Evolutionary conservation across 1,284 basidiomycete species (phyloP), one percentile per base, ranked within the genome.

Genomic region (Ustilago curta): DNA sequence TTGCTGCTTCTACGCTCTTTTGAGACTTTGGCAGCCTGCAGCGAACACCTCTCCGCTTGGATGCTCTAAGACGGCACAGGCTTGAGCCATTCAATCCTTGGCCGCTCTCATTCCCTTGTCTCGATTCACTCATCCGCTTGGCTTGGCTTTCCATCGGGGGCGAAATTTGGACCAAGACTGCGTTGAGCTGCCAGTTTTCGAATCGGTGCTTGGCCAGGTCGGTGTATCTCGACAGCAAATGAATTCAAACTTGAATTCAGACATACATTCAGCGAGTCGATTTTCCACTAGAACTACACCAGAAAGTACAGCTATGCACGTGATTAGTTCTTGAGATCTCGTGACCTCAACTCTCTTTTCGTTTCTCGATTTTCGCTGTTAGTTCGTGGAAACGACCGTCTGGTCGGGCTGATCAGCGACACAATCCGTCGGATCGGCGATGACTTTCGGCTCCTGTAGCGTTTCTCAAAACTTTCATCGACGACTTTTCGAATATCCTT

Each of bases 271-370:
- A 29, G 12, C 35, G 14, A 23, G 2, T 14, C 25, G 49, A 25
- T 8, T 25, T 18, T 23, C 11, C 23, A 8, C 0, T 3, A 4
- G 0, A 18, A 19, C 18, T 39, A 29, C 9, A 29, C 9, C 16
- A 8, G 29, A 44, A 59, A 59, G 19, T 59, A 59, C 35, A 59
- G 58, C 39, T 59, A 25, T 59, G 35, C 57, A 59, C 57, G 57
- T 59, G 57, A 59, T 49, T 2, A 14, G 12, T 9, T 27, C 23
- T 45, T 5, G 1, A n/a, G 18, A 45, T 47, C 47, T 48, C 47
- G 47, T 48, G 47, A 48, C 29, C 47, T 48, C 8, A n/a, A 0
- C 6, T 7, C 4, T 6, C 4, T n/a, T 31, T 48, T 31, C 27
- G 27, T n/a, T n/a, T 48, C 18, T 14, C 35, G 1, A 8, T 6